A percentile compares a stretch with the other conserved stretches of the same genome.
Conservation (phyloP, 2,329 filamentous ascomycete species). For the Colletotrichum sp. region DNA sequence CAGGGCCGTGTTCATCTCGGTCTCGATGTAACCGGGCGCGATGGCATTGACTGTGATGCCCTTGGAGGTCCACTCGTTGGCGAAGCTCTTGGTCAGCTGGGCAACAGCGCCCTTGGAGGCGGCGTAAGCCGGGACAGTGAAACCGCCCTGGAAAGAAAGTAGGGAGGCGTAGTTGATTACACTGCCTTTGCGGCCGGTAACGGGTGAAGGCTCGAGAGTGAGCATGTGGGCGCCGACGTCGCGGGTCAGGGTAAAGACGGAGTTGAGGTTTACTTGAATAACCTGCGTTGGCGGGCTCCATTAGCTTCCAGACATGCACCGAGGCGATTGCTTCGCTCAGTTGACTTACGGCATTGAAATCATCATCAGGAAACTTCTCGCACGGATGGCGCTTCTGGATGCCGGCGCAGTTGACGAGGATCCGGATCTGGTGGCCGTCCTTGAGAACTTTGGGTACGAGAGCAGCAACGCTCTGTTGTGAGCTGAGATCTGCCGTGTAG, state of each 20-base stretch:
- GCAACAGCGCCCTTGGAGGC: constrained; percentile 85
- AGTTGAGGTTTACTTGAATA: constrained; percentile 84
- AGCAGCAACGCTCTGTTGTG: constrained; percentile 60
- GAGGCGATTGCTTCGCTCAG: background rate
- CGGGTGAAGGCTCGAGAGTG: constrained; percentile 48
- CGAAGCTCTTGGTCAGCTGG: constrained; percentile 83
- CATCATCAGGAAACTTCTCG: constrained; percentile 75
- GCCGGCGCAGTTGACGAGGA: constrained; percentile 86
- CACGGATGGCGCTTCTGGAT: constrained; percentile 82
- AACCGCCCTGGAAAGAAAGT: constrained; percentile 83
- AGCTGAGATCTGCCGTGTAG: constrained; percentile 74
- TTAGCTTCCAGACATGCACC: background rate
- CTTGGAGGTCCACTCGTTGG: constrained; percentile 84
- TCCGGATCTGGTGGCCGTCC: constrained; percentile 70
- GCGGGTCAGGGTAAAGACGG: constrained; percentile 80
- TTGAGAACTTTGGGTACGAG: constrained; percentile 67
- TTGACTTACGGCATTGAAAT: constrained; percentile 70
- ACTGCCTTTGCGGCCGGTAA: constrained; percentile 64
- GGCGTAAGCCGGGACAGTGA: constrained; percentile 89
- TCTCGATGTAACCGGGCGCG: constrained; percentile 88
- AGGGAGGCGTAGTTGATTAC: constrained; percentile 89
- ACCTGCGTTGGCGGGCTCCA: constrained; percentile 49
- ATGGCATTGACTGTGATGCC: constrained; percentile 88
- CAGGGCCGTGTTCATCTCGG: constrained; percentile 92
- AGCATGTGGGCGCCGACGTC: constrained; percentile 85